Base-by-base conservation (phyloP, 2,329 filamentous ascomycete genomes). In the Xylaria hypoxylon region DNA sequence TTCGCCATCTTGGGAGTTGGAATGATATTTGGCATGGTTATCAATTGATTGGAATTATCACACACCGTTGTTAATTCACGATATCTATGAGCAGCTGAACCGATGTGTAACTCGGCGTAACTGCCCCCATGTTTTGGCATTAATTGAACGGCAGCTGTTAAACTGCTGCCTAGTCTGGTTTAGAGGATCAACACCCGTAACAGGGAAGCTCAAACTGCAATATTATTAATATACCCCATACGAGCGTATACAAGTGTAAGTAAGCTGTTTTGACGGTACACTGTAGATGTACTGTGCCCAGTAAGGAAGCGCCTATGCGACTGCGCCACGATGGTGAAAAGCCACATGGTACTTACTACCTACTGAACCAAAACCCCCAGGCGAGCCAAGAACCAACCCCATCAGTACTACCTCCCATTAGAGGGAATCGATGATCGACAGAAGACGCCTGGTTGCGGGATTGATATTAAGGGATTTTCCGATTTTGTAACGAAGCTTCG, bases 1-100 rank as follows among this genome's bases (percentile, higher is more conserved):
- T 44, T 8, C 11, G 60, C 52, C 60, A 57, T 57, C 26, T 33
- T 48, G n/a, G 10, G 15, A 35, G 15, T n/a, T 19, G 22, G 26
- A 17, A n/a, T 38, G 28, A 10, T 35, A 31, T 2, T 17, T 31
- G 47, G 47, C 24, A 10, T 35, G 28, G 33, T 19, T 35, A 35
- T 47, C 15, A 26, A 61, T 61, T 53, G 26, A 44, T 5, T 44
- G 1, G 11, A 52, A 33, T 17, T 44, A 10, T 24, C 15, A 35
- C 13, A 40, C 6, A 7, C 3, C 24, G n/a, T 15, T 15, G 3
- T 24, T 38, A 53, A 53, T 59, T 24, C 33, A 59, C 35, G 38
- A 50, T 17, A 8, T 38, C 51, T 26, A n/a, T 47, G 22, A 26
- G 44, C 3, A 13, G 7, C 4, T 47, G 22, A 38, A 38, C 13